Base-by-base conservation (phyloP, 2,329 filamentous ascomycete genomes). In the Exophiala mesophila region DNA sequence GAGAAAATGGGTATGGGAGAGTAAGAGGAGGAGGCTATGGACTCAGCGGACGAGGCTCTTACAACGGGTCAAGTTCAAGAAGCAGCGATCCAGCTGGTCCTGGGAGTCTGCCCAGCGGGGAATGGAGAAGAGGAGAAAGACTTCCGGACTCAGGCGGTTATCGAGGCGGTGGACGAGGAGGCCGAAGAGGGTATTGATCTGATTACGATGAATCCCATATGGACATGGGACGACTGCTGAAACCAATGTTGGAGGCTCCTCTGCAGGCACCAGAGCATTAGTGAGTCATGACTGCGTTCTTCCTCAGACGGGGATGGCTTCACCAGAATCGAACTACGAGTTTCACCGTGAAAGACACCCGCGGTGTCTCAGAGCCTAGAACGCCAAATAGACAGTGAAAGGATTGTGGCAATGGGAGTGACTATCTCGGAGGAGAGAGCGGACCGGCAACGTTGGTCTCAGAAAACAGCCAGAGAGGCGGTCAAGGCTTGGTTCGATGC, bases 61-160 rank as follows among this genome's bases (percentile, higher is more conserved):
- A 67, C 57, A 62, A 62, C 30, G 67, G 62, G 43, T 60, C 55
- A 15, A 66, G 64, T 5, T 59, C 57, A 30, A 63, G 62, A 35
- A 42, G 47, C 40, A 59, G 69, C 68, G 21, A 67, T 67, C 30
- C 56, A 57, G 18, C 47, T 56, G 16, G 44, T 5, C 26, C 32
- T 42, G 7, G 58, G 56, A 10, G 58, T 61, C 56, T 71, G 45
- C 64, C 69, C 41, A 49, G 60, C 52, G 65, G 72, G 23, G 65
- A 77, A 56, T 72, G 73, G 61, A 68, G 69, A 47, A 63, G 70
- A 35, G 65, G 70, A 24, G 68, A 73, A 56, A 59, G 70, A 44
- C 36, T 72, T 36, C 69, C 69, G 45, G 55, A 61, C 48, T 57
- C 53, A 46, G 62, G 65, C 54, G 66, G 67, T 43, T 62, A 63